phyloP scores from a whole-genome alignment of 2,329 filamentous ascomycete genomes.

The Aspergillus aculeatinus region DNA sequence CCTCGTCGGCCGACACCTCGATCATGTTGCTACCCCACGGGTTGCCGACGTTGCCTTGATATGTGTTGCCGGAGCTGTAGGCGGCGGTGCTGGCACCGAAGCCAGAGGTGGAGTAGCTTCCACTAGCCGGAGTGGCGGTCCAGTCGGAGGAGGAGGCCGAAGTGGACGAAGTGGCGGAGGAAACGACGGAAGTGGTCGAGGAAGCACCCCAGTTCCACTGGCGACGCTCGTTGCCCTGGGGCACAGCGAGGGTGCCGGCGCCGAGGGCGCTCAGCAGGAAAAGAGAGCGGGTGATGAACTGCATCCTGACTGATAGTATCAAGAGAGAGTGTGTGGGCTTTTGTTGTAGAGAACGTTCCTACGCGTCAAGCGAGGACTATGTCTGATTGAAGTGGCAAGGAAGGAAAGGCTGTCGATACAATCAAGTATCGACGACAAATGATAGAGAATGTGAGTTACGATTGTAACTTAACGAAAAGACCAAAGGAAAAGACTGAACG shows the following conservation, averaged over 20 bases:
- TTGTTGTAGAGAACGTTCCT: constrained; percentile 3
- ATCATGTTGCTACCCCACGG: constrained; percentile 45
- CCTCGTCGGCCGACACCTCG: constrained; percentile 31
- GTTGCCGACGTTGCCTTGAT: constrained; percentile 39
- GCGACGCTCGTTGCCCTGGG: constrained; percentile 20
- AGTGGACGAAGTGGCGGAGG: constrained; percentile 10
- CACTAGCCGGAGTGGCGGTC: constrained; percentile 23
- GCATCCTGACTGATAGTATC: constrained; percentile 23
- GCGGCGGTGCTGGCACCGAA: constrained; percentile 33
- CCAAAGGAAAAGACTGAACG: too few relatives aligned
- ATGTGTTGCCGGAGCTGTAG: constrained; percentile 28
- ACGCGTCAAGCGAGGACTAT: constrained; percentile 14
- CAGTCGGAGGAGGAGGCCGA: constrained; percentile 13
- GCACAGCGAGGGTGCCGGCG: constrained; percentile 25
- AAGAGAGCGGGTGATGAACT: constrained; percentile 29
- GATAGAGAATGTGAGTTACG: neutral
- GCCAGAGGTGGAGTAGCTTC: constrained; percentile 29
- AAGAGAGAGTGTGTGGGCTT: neutral
- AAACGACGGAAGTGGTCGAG: constrained; percentile 4
- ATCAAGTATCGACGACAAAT: neutral
- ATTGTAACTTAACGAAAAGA: neutral
- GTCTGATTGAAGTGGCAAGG: neutral
- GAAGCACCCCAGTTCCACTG: constrained; percentile 14
- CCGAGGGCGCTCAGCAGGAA: constrained; percentile 34
- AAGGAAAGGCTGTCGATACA: constrained; percentile 1